phyloP scores from a whole-genome alignment of 768 basidiomycete genomes.

The Leccinum truebloodii region DNA sequence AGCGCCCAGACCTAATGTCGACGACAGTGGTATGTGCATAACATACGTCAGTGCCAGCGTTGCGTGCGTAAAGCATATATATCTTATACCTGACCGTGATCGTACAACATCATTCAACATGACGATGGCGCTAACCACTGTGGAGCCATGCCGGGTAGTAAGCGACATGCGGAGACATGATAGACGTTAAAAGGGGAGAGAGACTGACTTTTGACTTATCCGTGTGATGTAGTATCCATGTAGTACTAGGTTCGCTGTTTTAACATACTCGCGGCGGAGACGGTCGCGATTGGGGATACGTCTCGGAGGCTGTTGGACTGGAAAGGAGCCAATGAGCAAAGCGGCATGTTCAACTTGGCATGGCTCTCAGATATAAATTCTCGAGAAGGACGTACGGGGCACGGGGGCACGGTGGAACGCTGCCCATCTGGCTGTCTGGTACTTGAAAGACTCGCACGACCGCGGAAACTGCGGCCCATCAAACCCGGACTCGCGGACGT shows the following conservation, averaged over 20 bases:
- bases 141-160: not conserved
- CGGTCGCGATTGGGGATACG: not conserved
- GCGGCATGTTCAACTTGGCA: too few species aligned
- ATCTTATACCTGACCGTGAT: constrained; percentile 15
- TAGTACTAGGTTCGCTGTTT: constrained; percentile 1
- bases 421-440: too few species aligned
- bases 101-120: constrained; percentile 15
- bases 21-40: too few species aligned
- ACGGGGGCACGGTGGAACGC: too few species aligned
- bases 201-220: constrained; percentile 13
- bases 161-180: not conserved
- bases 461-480: too few species aligned
- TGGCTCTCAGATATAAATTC: too few species aligned
- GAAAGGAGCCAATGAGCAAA: not conserved
- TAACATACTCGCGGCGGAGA: not conserved
- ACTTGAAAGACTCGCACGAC: too few species aligned
- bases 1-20: not conserved
- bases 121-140: constrained; percentile 5
- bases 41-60: not conserved
- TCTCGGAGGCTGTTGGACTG: not conserved
- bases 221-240: not conserved
- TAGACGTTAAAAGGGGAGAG: too few species aligned
- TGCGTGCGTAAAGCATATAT: not conserved
- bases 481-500: too few species aligned
- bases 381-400: too few species aligned